These are phyloP conservation scores for Cenchrus americanus DNA, from an alignment of 176 grass and related monocot genomes.

Conservation along the genomic window DNA sequence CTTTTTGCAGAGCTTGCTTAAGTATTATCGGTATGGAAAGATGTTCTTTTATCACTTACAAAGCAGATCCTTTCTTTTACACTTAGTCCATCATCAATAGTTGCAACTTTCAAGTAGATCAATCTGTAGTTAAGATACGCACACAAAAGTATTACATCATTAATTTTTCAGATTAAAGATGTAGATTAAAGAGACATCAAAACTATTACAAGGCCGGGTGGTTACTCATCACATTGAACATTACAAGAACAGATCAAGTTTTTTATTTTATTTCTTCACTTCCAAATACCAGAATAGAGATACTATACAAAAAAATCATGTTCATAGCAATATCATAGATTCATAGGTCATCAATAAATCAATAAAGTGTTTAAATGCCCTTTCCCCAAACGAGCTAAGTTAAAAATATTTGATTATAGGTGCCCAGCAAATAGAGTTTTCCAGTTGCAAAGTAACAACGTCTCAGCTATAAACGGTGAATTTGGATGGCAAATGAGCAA, in stretches of 20 bases:
- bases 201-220: not conserved
- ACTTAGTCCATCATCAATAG: constrained; percentile 60
- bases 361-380: not conserved
- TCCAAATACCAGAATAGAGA: constrained; percentile 12
- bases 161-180: constrained; percentile 35
- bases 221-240: constrained; percentile 10
- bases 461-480: constrained; percentile 9
- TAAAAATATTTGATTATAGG: not conserved
- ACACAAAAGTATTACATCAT: constrained; percentile 33
- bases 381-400: not conserved
- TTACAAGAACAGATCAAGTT: constrained; percentile 19
- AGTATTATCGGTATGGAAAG: not conserved
- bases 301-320: not conserved
- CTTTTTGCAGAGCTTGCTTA: not conserved
- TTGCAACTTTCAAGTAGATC: constrained; percentile 81
- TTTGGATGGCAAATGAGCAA: not conserved
- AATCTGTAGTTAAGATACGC: constrained; percentile 65
- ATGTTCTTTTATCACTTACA: constrained; percentile 37
- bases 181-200: not conserved
- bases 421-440: constrained; percentile 22
- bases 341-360: constrained; percentile 8
- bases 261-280: constrained; percentile 18
- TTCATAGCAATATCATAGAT: constrained; percentile 2
- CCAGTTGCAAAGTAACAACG: constrained; percentile 5
- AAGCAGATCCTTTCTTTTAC: constrained; percentile 63